Base-by-base conservation (phyloP, 2,329 filamentous ascomycete species). In the Coleophoma crateriformis region DNA sequence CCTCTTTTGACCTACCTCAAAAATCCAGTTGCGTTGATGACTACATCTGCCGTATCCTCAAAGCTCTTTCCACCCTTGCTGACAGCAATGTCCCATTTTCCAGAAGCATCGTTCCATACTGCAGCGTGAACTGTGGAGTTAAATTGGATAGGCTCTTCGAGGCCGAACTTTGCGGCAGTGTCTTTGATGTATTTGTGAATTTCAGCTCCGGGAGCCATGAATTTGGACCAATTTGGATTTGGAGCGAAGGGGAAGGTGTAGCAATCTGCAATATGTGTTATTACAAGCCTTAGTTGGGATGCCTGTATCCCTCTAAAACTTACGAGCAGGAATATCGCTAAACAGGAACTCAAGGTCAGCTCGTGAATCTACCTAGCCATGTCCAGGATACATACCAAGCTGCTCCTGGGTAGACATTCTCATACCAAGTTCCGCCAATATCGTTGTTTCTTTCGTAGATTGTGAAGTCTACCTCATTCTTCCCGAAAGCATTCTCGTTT, bases 211-310 rank as follows among this genome's bases (percentile, higher is more conserved):
- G 75, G 73, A 0, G 79, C 74, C 55, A 79, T 81, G 49, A 77
- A 71, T 27, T 77, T 64, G 0, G 74, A 73, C 78, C 79, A 82
- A 52, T 75, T 67, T 1, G 75, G 66, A 45, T 80, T 81, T 48
- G 79, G 76, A 40, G 76, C 78, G 55, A 82, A 82, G 0, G 78
- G 81, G 7, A 73, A 81, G 43, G 71, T 76, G 64, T 82, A 47
- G 3, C 35, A 27, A 34, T 47, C 77, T 77, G 58, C 87, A 83
- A 58, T 88, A 88, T 20, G 83, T n/a, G 35, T 32, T n/a, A 43
- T 13, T 42, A 13, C 13, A 22, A 7, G 19, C 27, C 14, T 43
- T 13, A 19, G n/a, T 7, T 27, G 11, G 7, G 7, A 27, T 33
- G 14, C 33, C 4, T 27, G 27, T 27, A 27, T 27, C 3, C 3